These are phyloP conservation scores for Biscogniauxia sp. DNA, from an alignment of 2,329 filamentous ascomycete genomes.

Conservation along the genomic window DNA sequence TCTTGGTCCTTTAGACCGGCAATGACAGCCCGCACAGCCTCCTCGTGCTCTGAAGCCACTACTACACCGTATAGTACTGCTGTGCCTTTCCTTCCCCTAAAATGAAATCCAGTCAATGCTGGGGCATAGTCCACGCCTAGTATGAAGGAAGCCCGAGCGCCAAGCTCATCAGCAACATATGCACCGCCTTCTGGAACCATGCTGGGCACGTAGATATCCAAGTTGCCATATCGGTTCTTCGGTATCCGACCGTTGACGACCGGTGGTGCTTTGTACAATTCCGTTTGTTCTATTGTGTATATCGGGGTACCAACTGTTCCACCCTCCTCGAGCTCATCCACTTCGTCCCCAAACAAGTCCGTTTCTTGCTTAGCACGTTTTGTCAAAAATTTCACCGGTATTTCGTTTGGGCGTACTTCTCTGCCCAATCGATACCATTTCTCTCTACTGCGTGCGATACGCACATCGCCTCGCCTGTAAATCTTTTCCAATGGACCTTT, in stretches of 20 bases:
- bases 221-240: conserved; percentile 90
- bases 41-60: conserved; percentile 67
- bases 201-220: conserved; percentile 86
- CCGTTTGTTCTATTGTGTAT: conserved; percentile 64
- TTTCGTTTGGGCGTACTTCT: conserved; percentile 73
- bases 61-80: conserved; percentile 78
- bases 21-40: conserved; percentile 70
- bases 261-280: conserved; percentile 71
- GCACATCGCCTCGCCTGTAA: conserved; percentile 79
- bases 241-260: conserved; percentile 75
- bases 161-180: conserved; percentile 62
- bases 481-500: conserved; percentile 68
- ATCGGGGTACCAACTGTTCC: conserved; percentile 53
- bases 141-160: conserved; percentile 69
- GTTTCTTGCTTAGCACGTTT: conserved; percentile 40
- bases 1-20: conserved; percentile 65
- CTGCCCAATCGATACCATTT: conserved; percentile 90
- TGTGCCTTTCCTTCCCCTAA: conserved; percentile 81
- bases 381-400: conserved; percentile 74
- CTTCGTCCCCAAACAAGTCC: conserved; percentile 38
- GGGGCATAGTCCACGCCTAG: conserved; percentile 83
- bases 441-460: conserved; percentile 72
- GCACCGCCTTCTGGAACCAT: conserved; percentile 85
- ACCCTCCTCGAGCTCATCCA: conserved; percentile 36
- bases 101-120: conserved; percentile 86